These are phyloP conservation scores for Leishmania major DNA, from an alignment of 208 protist genomes.

Conservation along the genomic window DNA sequence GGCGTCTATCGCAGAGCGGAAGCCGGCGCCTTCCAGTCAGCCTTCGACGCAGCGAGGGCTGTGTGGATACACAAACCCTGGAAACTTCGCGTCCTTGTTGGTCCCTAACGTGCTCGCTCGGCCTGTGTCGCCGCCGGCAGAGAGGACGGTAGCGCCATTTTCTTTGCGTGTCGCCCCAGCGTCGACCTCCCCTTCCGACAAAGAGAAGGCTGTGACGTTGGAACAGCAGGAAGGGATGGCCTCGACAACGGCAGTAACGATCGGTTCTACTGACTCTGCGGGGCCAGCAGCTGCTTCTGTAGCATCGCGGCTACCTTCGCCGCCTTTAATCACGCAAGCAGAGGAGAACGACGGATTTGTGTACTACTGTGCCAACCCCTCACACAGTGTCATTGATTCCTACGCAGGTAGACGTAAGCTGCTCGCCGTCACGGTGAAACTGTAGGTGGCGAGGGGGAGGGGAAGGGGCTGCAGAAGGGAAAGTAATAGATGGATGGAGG, in stretches of 20 bases:
- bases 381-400: slow-evolving; percentile 9
- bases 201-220: background rate
- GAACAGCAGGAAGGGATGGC: background rate
- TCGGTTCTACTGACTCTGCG: background rate
- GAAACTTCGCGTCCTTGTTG: background rate
- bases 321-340: slow-evolving; percentile 24
- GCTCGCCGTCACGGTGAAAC: background rate
- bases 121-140: background rate
- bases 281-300: background rate
- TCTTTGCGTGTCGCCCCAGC: background rate
- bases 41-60: background rate
- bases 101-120: slow-evolving; percentile 8
- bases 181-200: background rate
- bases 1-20: background rate
- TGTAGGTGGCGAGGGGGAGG: background rate
- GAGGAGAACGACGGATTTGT: slow-evolving; percentile 57
- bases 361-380: slow-evolving; percentile 81
- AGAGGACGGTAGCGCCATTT: background rate
- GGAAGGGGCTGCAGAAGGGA: background rate
- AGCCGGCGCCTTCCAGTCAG: background rate
- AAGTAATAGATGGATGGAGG: background rate
- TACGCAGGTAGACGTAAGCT: slow-evolving; percentile 10
- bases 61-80: slow-evolving; percentile 15
- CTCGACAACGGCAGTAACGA: background rate
- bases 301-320: background rate